phyloP scores from a whole-genome alignment of 192 early-diverging fungal species.

The Coemansia sp. region DNA sequence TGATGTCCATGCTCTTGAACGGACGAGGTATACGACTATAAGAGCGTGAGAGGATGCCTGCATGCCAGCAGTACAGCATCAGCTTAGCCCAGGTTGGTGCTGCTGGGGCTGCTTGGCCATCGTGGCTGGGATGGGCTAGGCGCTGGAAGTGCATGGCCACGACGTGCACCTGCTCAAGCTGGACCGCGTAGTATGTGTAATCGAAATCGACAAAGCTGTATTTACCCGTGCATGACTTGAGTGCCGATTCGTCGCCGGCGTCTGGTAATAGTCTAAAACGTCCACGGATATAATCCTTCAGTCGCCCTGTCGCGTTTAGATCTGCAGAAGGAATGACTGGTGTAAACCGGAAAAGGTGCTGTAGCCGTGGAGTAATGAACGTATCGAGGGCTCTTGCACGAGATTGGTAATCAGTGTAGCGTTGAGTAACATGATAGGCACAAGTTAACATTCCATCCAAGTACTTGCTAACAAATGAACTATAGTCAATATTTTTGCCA shows the following conservation, averaged over 20 bases:
- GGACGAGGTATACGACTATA: too few relatives aligned
- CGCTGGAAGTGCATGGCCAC: background rate
- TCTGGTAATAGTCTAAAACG: background rate
- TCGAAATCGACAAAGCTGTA: background rate
- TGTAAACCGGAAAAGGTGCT: background rate
- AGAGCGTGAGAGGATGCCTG: too few relatives aligned
- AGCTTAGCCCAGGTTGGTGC: too few relatives aligned
- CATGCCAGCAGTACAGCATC: too few relatives aligned
- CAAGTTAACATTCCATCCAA: background rate
- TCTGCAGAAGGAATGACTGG: background rate
- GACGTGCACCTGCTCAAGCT: background rate
- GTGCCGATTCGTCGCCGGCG: background rate
- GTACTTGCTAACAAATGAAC: background rate
- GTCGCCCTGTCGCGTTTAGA: background rate
- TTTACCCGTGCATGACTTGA: background rate
- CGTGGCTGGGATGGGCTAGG: background rate
- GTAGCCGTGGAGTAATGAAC: background rate
- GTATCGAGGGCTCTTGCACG: background rate
- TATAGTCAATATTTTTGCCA: background rate
- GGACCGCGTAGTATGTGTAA: background rate
- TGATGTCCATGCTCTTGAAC: too few relatives aligned
- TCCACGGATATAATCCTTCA: background rate
- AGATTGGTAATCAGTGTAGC: background rate
- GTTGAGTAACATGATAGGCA: background rate
- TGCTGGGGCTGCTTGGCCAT: too few relatives aligned